These are phyloP conservation scores for Teratosphaeria gauchensis DNA, from an alignment of 2,329 filamentous ascomycete genomes.

Conservation along the genomic window DNA sequence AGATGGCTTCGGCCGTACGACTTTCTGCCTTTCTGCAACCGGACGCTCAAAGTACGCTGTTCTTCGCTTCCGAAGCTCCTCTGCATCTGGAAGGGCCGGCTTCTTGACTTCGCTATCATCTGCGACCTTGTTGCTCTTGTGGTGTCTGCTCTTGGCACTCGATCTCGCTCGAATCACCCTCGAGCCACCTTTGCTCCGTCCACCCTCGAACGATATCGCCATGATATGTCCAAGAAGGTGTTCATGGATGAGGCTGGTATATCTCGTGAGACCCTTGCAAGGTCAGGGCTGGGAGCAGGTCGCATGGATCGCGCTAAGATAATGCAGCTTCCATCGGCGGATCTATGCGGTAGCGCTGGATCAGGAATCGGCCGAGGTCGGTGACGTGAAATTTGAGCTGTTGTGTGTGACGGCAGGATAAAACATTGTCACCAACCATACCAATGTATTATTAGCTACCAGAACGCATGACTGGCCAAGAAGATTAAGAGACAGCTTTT, in stretches of 20 bases:
- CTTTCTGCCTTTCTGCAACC: slow-evolving; percentile 11
- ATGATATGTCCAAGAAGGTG: not conserved
- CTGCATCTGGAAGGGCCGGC: slow-evolving; percentile 25
- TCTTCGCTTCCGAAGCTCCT: slow-evolving; percentile 30
- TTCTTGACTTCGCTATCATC: slow-evolving; percentile 15
- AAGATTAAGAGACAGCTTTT: not conserved
- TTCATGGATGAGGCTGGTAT: not conserved
- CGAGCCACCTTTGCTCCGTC: not conserved
- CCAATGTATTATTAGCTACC: not conserved
- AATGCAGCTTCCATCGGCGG: no score
- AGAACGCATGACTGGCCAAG: not conserved
- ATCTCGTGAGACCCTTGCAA: no score
- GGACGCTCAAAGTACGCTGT: slow-evolving; percentile 27
- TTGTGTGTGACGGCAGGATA: not conserved
- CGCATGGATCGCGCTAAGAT: not conserved
- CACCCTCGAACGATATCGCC: not conserved
- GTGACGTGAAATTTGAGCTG: not conserved
- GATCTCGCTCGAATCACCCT: not conserved
- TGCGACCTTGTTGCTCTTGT: slow-evolving; percentile 1
- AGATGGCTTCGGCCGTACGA: slow-evolving; percentile 2
- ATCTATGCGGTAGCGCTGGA: not conserved
- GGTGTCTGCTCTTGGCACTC: not conserved
- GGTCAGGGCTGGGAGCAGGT: not conserved
- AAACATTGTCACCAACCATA: not conserved
- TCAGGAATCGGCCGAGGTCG: not conserved